A percentile compares a stretch with the other conserved stretches of the same genome.
These are phyloP conservation scores for Ustilaginoidea virens DNA, from an alignment of 2,329 filamentous ascomycete genomes.

Conservation along the genomic window DNA sequence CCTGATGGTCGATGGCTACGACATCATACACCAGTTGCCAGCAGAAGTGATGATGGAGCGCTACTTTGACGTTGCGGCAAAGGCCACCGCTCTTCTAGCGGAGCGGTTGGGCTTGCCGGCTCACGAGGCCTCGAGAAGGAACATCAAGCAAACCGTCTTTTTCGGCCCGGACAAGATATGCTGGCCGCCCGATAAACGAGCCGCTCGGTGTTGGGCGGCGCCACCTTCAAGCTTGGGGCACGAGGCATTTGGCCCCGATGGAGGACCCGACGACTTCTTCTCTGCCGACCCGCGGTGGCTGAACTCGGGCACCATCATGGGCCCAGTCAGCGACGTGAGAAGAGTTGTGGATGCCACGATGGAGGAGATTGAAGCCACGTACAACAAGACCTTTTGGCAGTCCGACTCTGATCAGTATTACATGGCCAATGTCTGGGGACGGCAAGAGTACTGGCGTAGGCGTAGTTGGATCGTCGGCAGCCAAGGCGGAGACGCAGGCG, in stretches of 20 bases:
- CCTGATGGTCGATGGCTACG: constrained; percentile 46
- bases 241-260: constrained; percentile 20
- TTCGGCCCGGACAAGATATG: constrained; percentile 30
- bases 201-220: constrained; percentile 24
- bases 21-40: constrained; percentile 50
- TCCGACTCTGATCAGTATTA: constrained; percentile 30
- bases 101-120: constrained; percentile 29
- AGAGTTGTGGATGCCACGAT: constrained; percentile 13
- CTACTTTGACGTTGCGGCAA: constrained; percentile 39
- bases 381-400: constrained; percentile 16
- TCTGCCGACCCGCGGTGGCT: constrained; percentile 23
- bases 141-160: constrained; percentile 23
- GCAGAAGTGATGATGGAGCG: constrained; percentile 45
- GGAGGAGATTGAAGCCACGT: constrained; percentile 16
- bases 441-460: constrained; percentile 24
- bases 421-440: constrained; percentile 24
- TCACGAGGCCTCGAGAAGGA: constrained; percentile 13
- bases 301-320: constrained; percentile 31
- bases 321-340: constrained; percentile 17
- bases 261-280: constrained; percentile 15
- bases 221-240: constrained; percentile 18
- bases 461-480: constrained; percentile 6
- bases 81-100: constrained; percentile 35
- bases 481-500: constrained; percentile 7
- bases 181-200: constrained; percentile 20